Conservation (phyloP, 192 early-diverging fungal genomes). For the Pecoramyces ruminantium region DNA sequence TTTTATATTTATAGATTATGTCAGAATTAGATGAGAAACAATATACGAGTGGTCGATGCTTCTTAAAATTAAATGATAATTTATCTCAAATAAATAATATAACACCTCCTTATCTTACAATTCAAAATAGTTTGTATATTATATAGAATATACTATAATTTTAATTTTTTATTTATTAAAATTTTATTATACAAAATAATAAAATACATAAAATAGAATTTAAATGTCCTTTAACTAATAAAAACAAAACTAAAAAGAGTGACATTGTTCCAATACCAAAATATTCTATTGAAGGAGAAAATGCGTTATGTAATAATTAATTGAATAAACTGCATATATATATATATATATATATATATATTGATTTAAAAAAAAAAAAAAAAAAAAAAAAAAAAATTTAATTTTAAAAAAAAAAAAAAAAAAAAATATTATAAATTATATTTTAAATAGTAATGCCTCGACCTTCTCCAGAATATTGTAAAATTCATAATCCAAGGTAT, state of each 20-base stretch:
- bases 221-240: not conserved
- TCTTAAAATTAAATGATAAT: not conserved
- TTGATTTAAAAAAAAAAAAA: too few species aligned
- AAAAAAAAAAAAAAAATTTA: too few species aligned
- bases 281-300: not conserved
- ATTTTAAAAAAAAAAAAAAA: too few species aligned
- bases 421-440: too few species aligned
- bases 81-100: too few species aligned
- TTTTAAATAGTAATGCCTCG: not conserved
- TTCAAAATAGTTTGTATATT: not conserved
- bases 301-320: not conserved
- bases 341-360: too few species aligned
- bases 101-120: too few species aligned
- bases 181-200: too few species aligned
- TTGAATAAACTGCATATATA: too few species aligned
- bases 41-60: not conserved
- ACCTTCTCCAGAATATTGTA: not conserved
- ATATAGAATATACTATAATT: too few species aligned
- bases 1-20: not conserved
- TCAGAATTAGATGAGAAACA: not conserved
- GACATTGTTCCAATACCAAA: not conserved
- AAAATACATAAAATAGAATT: not conserved
- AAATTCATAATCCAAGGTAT: not conserved
- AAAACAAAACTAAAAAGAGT: not conserved
- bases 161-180: too few species aligned